phyloP scores from a whole-genome alignment of 2,329 filamentous ascomycete species.

The Diaporthe ilicicola region DNA sequence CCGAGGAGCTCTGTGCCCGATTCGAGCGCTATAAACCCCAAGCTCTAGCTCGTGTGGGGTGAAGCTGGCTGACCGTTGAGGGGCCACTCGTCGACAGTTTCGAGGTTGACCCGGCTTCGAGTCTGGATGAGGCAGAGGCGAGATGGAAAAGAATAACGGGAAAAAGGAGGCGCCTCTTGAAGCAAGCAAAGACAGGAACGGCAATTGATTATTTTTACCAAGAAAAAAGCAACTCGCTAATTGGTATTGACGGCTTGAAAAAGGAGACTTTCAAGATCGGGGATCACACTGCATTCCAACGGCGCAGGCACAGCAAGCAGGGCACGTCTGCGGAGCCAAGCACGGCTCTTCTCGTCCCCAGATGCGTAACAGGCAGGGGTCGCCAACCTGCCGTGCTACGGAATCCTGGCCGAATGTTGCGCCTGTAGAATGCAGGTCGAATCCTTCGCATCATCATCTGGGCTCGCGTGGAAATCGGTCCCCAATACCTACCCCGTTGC shows the following conservation, averaged over 20 bases:
- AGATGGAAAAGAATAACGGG: neutral
- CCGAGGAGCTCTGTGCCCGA: neutral
- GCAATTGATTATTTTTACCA: neutral
- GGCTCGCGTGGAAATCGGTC: neutral
- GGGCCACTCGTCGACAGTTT: neutral
- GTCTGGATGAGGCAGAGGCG: neutral
- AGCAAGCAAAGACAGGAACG: neutral
- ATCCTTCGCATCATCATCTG: slow-evolving; percentile 18
- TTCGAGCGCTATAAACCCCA: neutral
- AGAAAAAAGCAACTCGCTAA: neutral
- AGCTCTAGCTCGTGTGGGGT: slow-evolving; percentile 16
- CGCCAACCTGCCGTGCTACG: neutral
- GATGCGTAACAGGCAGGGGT: neutral
- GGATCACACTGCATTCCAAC: slow-evolving; percentile 10
- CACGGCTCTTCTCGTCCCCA: slow-evolving; percentile 13
- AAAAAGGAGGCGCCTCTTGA: neutral
- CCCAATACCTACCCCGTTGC: neutral
- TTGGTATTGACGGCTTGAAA: slow-evolving; percentile 1
- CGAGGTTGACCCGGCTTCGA: neutral
- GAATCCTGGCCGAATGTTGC: slow-evolving; percentile 26
- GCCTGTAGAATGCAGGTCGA: slow-evolving; percentile 15
- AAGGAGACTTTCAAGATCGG: slow-evolving; percentile 13
- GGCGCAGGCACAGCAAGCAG: neutral
- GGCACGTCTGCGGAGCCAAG: neutral
- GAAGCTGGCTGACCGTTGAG: slow-evolving; percentile 18